Base-by-base conservation (phyloP, 179 eudicot genomes). In the Gypsophila paniculata region DNA sequence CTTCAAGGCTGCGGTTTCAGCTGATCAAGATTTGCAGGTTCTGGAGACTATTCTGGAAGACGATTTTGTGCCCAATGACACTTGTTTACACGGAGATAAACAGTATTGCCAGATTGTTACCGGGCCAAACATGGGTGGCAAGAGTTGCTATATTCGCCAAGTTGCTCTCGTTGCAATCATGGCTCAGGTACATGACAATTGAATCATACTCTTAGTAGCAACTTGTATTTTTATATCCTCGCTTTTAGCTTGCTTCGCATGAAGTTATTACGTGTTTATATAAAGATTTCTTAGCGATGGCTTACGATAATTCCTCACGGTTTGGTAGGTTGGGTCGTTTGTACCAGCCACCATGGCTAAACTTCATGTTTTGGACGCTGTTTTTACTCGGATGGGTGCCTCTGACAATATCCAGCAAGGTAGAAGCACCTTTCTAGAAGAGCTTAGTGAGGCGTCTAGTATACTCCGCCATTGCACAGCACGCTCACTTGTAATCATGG, bases 101-200 rank as follows among this genome's bases (percentile, higher is more conserved):
- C 89, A 86, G 61, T 91, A 48, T 76, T 93, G 98, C 76, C 98
- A 93, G 80, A 89, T 93, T 65, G 81, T 93, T 77, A 91, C 98
- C 0, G 98, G 98, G 68, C 98, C 98, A 53, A 93, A 93, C 78
- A 93, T 93, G 98, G 98, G 98, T 75, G 98, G 98, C 77, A 93
- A 93, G 84, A 93, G 98, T 76, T 93, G 98, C 84, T 93, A 93
- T 76, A 93, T 91, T 77, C 91, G 96, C 74, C 98, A 93, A 87
- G 98, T 91, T 83, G 98, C 96, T 78, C 93, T 91, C 65, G 86
- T 88, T 78, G 62, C 87, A 42, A 84, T 91, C 75, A 88, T 93
- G 96, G 98, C 97, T 73, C 98, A 93, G 97, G 98, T 91, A 71
- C 53, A 2, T 59, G 10, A 15, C 42, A 38, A 68, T 51, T 51